Evolutionary conservation across 148 eudicot species (phyloP), one percentile per base, ranked within the genome.

Genomic region (Limonium bicolor): DNA sequence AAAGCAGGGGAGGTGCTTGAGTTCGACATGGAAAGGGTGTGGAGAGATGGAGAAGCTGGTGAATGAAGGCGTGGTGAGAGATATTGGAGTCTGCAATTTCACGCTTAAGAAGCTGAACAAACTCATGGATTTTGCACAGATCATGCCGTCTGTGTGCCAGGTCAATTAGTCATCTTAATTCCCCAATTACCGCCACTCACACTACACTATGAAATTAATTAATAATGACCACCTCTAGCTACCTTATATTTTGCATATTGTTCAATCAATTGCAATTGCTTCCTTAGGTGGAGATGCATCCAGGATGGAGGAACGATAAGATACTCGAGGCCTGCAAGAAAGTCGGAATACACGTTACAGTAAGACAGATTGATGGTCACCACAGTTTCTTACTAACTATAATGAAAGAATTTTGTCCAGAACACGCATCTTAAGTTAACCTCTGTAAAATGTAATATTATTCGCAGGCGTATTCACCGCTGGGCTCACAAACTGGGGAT

Each of bases 231-330:
- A 16, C 30, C 9, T 0, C 7, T 6, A 6, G 48, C 9, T 28
- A 20, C 8, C 37, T 12, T n/a, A 10, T 37, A 0, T 12, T 24
- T 15, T n/a, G n/a, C 36, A 8, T 32, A 7, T 11, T 26, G 9
- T 27, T 1, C 4, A 8, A 15, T 41, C 20, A n/a, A n/a, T n/a
- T n/a, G n/a, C n/a, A n/a, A n/a, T n/a, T n/a, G n/a, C n/a, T n/a
- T n/a, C n/a, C n/a, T 18, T 25, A 78, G 86, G 64, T 78, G 86
- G 80, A 73, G 53, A 78, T 78, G 80, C 86, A 78, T 41, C 80
- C 86, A 0, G 80, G 86, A 20, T 73, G 86, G 86, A 63, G 77
- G 42, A 78, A 70, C 21, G 80, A 78, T 23, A 73, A 64, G 54
- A 70, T 78, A 65, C 67, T 78, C 5, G 80, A 70, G 16, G 58